Conservation (phyloP, 164 flowering plant genomes). For the Vitis riparia region DNA sequence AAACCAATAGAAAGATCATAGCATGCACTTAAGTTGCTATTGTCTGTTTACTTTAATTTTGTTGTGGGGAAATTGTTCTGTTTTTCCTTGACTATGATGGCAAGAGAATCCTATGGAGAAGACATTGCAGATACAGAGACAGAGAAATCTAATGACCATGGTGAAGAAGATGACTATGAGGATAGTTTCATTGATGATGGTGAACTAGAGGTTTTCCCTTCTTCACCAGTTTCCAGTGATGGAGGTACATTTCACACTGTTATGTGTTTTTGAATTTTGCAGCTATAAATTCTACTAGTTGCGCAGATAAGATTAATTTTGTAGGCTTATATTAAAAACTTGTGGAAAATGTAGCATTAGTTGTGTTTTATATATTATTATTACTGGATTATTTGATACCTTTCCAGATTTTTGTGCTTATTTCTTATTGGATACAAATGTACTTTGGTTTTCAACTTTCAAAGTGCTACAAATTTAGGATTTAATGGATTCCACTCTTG, state of each 20-base stretch:
- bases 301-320: too few relatives aligned
- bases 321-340: too few relatives aligned
- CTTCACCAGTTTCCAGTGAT: constrained; percentile 20
- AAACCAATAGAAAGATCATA: too few relatives aligned
- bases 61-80: not conserved
- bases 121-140: constrained; percentile 40
- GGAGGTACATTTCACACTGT: constrained; percentile 9
- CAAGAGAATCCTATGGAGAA: constrained; percentile 44
- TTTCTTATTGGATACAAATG: too few relatives aligned
- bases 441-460: too few relatives aligned
- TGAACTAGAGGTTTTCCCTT: constrained; percentile 22
- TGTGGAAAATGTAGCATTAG: too few relatives aligned
- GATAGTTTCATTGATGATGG: constrained; percentile 44
- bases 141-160: constrained; percentile 19
- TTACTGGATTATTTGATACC: too few relatives aligned
- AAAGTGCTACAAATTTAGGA: too few relatives aligned
- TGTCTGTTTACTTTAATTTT: not conserved
- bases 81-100: constrained; percentile 14
- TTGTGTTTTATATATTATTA: too few relatives aligned
- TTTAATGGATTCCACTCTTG: too few relatives aligned
- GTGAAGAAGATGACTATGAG: constrained; percentile 34
- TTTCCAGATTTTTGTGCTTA: too few relatives aligned
- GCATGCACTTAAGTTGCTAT: too few relatives aligned
- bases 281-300: not conserved
- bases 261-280: not conserved